These are phyloP conservation scores for Klebsormidium nitens DNA, from an alignment of 139 green algal species.

Conservation along the genomic window DNA sequence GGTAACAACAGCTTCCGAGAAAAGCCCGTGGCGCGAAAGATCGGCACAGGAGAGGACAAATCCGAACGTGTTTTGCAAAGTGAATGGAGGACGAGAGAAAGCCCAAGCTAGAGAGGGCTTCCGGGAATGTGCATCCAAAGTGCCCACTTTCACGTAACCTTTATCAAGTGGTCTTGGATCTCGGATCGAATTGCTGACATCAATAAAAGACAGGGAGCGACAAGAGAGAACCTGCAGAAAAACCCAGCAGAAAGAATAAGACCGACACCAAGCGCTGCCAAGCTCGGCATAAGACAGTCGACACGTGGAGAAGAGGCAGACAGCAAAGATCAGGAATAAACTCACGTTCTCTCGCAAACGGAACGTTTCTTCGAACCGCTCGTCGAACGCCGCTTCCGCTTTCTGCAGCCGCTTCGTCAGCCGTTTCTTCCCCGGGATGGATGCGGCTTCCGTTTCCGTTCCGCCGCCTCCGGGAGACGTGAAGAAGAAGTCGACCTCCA, in stretches of 20 bases:
- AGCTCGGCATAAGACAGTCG: too few species aligned
- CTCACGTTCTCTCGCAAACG: not conserved
- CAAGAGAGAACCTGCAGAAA: not conserved
- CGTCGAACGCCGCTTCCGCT: conserved; percentile 46
- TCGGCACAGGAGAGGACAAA: too few species aligned
- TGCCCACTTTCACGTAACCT: too few species aligned
- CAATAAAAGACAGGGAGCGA: conserved; percentile 3
- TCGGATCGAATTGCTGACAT: not conserved
- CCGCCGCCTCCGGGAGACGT: not conserved
- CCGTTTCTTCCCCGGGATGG: not conserved
- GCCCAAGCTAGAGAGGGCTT: too few species aligned
- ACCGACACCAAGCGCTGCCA: too few species aligned
- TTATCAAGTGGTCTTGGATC: conserved; percentile 22
- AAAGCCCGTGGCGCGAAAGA: too few species aligned
- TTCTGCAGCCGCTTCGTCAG: conserved; percentile 34
- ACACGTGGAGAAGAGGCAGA: not conserved
- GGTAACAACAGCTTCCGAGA: too few species aligned
- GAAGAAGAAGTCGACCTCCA: conserved; percentile 20
- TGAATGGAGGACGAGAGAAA: too few species aligned
- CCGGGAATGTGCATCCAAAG: too few species aligned
- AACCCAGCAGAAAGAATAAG: too few species aligned
- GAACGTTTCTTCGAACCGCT: conserved; percentile 41
- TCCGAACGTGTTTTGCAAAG: too few species aligned
- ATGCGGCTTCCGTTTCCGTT: conserved; percentile 1
- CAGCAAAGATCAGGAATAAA: not conserved